These are phyloP conservation scores for Colletotrichum truncatum DNA, from an alignment of 2,329 filamentous ascomycete species.

Conservation along the genomic window DNA sequence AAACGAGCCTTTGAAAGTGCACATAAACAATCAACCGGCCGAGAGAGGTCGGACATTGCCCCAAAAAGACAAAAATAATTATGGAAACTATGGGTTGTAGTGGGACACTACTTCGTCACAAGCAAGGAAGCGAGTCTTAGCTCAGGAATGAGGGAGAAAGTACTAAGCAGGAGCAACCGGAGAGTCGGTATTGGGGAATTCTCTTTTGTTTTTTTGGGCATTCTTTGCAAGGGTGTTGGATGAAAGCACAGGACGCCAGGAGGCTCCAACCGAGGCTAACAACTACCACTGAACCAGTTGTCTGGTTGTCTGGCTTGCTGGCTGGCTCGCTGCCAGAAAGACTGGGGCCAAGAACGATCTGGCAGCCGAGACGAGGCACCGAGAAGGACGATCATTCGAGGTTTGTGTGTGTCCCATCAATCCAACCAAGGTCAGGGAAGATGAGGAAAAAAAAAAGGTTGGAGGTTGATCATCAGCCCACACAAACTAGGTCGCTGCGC, in stretches of 20 bases:
- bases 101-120: slow-evolving; percentile 1
- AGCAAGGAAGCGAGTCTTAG: background rate
- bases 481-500: slow-evolving; percentile 4
- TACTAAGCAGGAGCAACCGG: slow-evolving; percentile 9
- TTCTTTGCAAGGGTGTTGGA: slow-evolving; percentile 16
- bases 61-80: background rate
- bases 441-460: background rate
- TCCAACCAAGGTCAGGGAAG: background rate
- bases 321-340: slow-evolving; percentile 16
- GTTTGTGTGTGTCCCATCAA: background rate
- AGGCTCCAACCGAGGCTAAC: slow-evolving; percentile 6
- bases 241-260: slow-evolving; percentile 23
- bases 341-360: slow-evolving; percentile 9
- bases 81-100: background rate
- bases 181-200: slow-evolving; percentile 1
- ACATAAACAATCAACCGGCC: background rate
- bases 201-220: background rate
- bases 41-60: slow-evolving; percentile 1
- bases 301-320: too few relatives aligned
- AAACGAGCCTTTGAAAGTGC: background rate
- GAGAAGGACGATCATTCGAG: slow-evolving; percentile 1
- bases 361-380: slow-evolving; percentile 15
- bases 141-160: background rate
- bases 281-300: background rate
- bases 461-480: slow-evolving; percentile 10